Conservation (phyloP, 2,329 filamentous ascomycete genomes). For the Aspergillus chevalieri region DNA sequence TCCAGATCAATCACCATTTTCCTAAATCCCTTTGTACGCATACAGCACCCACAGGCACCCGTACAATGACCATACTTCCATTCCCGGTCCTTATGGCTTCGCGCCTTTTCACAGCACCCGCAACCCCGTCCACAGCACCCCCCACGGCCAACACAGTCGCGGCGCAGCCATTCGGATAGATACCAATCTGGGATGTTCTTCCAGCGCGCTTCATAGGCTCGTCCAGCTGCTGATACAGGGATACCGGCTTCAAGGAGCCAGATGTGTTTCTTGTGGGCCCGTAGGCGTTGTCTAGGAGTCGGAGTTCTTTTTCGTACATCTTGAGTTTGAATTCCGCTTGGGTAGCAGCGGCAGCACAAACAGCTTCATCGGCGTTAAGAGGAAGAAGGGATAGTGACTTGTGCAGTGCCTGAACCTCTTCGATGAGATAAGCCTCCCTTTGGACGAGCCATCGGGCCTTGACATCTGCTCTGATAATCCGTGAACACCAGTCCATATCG, state of each 20-base stretch:
- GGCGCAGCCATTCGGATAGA: background rate
- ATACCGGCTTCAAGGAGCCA: background rate
- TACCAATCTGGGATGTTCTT: background rate
- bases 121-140: background rate
- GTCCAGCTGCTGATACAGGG: background rate
- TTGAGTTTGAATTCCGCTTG: background rate
- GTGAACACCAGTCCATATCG: background rate
- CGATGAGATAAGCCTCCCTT: background rate
- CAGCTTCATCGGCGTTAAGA: background rate
- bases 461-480: background rate
- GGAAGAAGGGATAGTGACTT: background rate
- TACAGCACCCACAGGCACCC: background rate
- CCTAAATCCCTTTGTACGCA: background rate
- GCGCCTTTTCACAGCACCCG: slow-evolving; percentile 2
- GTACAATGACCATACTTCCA: background rate
- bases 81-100: background rate
- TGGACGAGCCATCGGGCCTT: background rate
- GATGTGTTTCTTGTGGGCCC: background rate
- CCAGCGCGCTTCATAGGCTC: background rate
- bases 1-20: too few species aligned
- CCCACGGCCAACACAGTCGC: background rate
- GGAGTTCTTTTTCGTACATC: background rate
- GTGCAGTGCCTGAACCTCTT: background rate
- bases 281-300: background rate
- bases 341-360: background rate